Conservation (phyloP, 352 stramenopile species). For the Phytophthora citricola region DNA sequence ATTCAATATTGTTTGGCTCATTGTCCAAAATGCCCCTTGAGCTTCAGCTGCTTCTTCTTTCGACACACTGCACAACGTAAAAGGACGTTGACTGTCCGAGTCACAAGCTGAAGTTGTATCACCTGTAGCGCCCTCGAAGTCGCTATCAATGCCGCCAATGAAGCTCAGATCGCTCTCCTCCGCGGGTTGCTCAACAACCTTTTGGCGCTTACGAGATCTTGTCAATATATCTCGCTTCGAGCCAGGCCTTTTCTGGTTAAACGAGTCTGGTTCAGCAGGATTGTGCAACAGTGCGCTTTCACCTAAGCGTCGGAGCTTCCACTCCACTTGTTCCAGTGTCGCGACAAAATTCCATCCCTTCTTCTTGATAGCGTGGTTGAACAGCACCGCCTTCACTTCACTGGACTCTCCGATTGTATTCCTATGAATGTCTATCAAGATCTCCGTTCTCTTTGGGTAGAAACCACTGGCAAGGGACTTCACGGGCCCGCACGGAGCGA, state of each 20-base stretch:
- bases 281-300: background rate
- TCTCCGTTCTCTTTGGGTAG: slow-evolving; percentile 13
- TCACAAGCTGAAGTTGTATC: background rate
- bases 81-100: background rate
- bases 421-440: too few species aligned
- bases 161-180: background rate
- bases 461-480: slow-evolving; percentile 1
- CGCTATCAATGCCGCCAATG: background rate
- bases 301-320: slow-evolving; percentile 6
- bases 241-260: background rate
- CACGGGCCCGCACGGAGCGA: background rate
- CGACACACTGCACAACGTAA: background rate
- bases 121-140: background rate
- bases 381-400: slow-evolving; percentile 25
- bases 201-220: slow-evolving; percentile 5
- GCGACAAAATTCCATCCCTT: slow-evolving; percentile 22
- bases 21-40: background rate
- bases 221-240: background rate
- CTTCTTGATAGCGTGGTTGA: slow-evolving; percentile 25
- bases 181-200: background rate
- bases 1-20: background rate
- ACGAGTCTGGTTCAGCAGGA: background rate
- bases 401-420: slow-evolving; percentile 7
- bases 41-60: background rate
- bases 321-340: slow-evolving; percentile 11